Evolutionary conservation across 2,329 filamentous ascomycete genomes (phyloP).

Genomic region (Aureobasidium sp.): DNA sequence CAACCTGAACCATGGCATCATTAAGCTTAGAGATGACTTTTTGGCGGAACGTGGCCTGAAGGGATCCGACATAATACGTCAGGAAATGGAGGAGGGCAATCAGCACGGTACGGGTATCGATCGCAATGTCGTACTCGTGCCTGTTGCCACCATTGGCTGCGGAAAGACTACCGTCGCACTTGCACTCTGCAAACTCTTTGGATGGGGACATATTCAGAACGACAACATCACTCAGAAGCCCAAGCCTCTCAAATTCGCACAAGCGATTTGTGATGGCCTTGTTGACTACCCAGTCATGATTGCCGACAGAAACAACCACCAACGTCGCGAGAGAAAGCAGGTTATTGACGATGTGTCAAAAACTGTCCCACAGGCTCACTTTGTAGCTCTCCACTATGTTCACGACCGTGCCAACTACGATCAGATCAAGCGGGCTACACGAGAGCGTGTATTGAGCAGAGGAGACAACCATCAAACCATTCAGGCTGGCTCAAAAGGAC

Average conservation of each 20-base stretch:
- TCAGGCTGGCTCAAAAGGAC: slow-evolving; percentile 78
- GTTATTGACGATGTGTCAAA: slow-evolving; percentile 81
- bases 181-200: slow-evolving; percentile 83
- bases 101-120: slow-evolving; percentile 61
- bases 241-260: slow-evolving; percentile 82
- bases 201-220: slow-evolving; percentile 95
- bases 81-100: slow-evolving; percentile 67
- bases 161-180: slow-evolving; percentile 95
- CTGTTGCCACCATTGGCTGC: slow-evolving; percentile 94
- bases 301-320: slow-evolving; percentile 95
- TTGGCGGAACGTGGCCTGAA: slow-evolving; percentile 84
- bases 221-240: slow-evolving; percentile 89
- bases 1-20: slow-evolving; percentile 93
- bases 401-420: slow-evolving; percentile 76
- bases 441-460: slow-evolving; percentile 80
- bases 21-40: slow-evolving; percentile 89
- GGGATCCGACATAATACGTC: slow-evolving; percentile 86
- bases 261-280: slow-evolving; percentile 72
- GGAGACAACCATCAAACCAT: slow-evolving; percentile 99
- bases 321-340: slow-evolving; percentile 87
- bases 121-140: slow-evolving; percentile 82
- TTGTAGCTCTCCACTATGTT: slow-evolving; percentile 90
- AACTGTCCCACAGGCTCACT: slow-evolving; percentile 67
- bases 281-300: slow-evolving; percentile 76
- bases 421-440: slow-evolving; percentile 78